phyloP scores from a whole-genome alignment of 2,329 filamentous ascomycete genomes.

The Hirsutella minnesotensis region DNA sequence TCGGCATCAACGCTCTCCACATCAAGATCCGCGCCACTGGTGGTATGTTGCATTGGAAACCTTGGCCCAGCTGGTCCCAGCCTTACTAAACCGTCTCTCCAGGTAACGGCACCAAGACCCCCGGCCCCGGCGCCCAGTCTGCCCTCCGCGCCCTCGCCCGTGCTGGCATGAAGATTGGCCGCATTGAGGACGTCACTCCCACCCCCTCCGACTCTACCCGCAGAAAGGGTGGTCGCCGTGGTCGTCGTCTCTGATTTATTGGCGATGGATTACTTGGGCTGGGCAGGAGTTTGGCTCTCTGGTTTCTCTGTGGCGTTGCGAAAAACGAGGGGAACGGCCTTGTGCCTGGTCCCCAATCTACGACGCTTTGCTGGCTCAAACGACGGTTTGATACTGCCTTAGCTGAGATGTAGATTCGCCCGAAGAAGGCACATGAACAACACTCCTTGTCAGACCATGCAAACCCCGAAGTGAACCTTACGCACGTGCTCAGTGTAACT shows the following conservation, averaged over 20 bases:
- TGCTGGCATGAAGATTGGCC: conserved; percentile 99
- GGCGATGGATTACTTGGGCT: conserved; percentile 14
- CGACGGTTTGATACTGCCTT: conserved; percentile 15
- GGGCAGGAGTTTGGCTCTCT: conserved; percentile 30
- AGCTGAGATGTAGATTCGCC: conserved; percentile 32
- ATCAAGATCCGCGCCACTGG: conserved; percentile 99
- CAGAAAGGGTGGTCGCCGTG: conserved; percentile 99
- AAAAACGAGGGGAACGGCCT: conserved; percentile 63
- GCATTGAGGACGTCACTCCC: conserved; percentile 98
- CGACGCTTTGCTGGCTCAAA: conserved; percentile 29
- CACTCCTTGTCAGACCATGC: conserved; percentile 17
- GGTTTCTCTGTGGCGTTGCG: conserved; percentile 52
- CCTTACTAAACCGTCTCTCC: conserved; percentile 1
- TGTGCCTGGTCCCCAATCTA: conserved; percentile 52
- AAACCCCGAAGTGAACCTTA: not conserved
- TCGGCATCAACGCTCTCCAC: conserved; percentile 82
- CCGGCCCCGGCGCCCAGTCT: conserved; percentile 96
- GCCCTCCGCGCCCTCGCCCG: conserved; percentile 97
- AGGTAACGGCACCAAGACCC: conserved; percentile 99
- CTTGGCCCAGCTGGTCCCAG: not conserved
- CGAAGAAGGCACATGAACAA: conserved; percentile 30
- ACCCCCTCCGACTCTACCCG: conserved; percentile 98
- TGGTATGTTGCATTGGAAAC: conserved; percentile 44
- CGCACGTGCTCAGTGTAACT: not conserved
- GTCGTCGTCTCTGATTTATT: conserved; percentile 87